Percentiles rank a stretch among this genome's conserved stretches.
These are phyloP conservation scores for Rhizopogon sp. DNA, from an alignment of 768 basidiomycete genomes.

Conservation along the genomic window DNA sequence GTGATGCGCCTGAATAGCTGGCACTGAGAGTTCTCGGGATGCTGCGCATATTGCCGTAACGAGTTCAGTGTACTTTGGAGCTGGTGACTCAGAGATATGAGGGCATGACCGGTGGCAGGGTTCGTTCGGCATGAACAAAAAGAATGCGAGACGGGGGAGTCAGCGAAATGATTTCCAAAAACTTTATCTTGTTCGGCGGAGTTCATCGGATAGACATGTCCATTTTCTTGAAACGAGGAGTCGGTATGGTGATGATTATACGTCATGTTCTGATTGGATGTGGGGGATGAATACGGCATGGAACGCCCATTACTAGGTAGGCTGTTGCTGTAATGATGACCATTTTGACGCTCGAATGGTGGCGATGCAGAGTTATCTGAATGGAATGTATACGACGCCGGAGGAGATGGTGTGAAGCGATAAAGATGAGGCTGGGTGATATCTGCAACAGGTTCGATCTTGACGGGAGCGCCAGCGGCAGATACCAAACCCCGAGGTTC, in stretches of 20 bases:
- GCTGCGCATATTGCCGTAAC: slow-evolving; percentile 58
- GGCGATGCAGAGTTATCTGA: slow-evolving; percentile 35
- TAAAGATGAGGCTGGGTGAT: slow-evolving; percentile 49
- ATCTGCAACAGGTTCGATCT: slow-evolving; percentile 57
- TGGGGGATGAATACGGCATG: slow-evolving; percentile 30
- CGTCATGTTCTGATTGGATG: slow-evolving; percentile 28
- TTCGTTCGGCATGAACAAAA: slow-evolving; percentile 62
- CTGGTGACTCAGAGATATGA: slow-evolving; percentile 59
- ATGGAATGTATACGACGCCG: slow-evolving; percentile 49
- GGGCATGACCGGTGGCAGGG: slow-evolving; percentile 52
- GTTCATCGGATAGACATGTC: slow-evolving; percentile 31
- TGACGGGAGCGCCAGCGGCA: slow-evolving; percentile 56
- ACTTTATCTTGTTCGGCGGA: slow-evolving; percentile 30
- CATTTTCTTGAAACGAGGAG: slow-evolving; percentile 29
- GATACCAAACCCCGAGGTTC: slow-evolving; percentile 37
- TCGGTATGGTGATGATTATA: slow-evolving; percentile 29
- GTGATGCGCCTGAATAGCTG: slow-evolving; percentile 52
- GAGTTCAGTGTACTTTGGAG: slow-evolving; percentile 52
- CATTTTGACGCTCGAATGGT: slow-evolving; percentile 29
- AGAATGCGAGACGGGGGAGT: slow-evolving; percentile 28
- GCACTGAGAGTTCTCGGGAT: slow-evolving; percentile 49
- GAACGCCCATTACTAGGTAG: slow-evolving; percentile 21
- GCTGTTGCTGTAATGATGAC: slow-evolving; percentile 27
- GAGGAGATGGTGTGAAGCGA: slow-evolving; percentile 64
- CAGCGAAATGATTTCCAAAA: slow-evolving; percentile 26